Conservation (phyloP, 352 stramenopile species). For the Pythium aristosporum region DNA sequence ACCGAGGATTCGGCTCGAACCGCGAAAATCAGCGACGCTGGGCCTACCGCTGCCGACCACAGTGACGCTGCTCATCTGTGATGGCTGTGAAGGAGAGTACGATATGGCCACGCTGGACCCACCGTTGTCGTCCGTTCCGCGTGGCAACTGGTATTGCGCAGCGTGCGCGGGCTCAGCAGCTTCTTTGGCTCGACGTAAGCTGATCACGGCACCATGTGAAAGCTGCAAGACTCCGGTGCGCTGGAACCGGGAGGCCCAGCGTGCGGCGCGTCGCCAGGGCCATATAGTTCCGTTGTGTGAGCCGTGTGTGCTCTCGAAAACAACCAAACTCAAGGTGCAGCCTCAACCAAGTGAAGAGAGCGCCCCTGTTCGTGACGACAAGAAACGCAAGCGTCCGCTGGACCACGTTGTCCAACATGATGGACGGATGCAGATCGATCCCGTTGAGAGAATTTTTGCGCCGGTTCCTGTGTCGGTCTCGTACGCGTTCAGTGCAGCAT, state of each 20-base stretch:
- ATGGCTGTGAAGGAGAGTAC: slow-evolving; percentile 64
- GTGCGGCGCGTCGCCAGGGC: slow-evolving; percentile 14
- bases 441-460: slow-evolving; percentile 21
- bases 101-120: slow-evolving; percentile 49
- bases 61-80: slow-evolving; percentile 68
- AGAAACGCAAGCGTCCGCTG: slow-evolving; percentile 34
- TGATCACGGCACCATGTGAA: slow-evolving; percentile 5
- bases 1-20: slow-evolving; percentile 10
- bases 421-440: slow-evolving; percentile 20
- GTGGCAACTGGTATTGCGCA: slow-evolving; percentile 47
- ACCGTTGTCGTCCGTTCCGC: slow-evolving; percentile 39
- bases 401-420: slow-evolving; percentile 13
- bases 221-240: slow-evolving; percentile 13
- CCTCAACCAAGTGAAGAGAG: not conserved
- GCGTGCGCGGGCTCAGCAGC: not conserved
- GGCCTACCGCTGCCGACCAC: slow-evolving; percentile 6
- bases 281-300: slow-evolving; percentile 18
- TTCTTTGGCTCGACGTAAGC: not conserved
- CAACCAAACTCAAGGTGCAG: not conserved
- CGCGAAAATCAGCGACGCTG: not conserved
- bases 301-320: slow-evolving; percentile 4
- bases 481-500: not conserved
- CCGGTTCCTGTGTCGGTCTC: slow-evolving; percentile 22
- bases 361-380: slow-evolving; percentile 3
- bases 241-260: slow-evolving; percentile 24